phyloP scores from a whole-genome alignment of 257 asterid genomes.

The Fraxinus excelsior region DNA sequence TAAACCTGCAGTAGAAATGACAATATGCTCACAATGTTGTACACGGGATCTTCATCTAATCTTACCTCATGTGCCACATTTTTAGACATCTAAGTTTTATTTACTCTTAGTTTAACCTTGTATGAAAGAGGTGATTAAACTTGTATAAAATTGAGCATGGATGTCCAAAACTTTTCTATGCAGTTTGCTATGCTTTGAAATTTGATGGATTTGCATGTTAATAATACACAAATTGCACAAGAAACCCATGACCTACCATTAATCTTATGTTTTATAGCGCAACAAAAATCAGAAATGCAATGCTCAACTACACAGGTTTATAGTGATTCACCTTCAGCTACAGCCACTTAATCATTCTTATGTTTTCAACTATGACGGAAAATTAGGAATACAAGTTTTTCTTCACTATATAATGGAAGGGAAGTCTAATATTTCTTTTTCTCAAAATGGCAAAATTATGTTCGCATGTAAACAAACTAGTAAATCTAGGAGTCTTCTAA shows the following conservation, averaged over 20 bases:
- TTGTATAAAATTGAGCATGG: not conserved
- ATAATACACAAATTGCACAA: not conserved
- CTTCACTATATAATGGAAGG: too few species aligned
- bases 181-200: not conserved
- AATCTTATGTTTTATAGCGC: too few species aligned
- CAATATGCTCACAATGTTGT: not conserved
- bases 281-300: too few species aligned
- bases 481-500: constrained; percentile 6
- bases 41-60: not conserved
- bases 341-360: too few species aligned
- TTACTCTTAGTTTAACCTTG: not conserved
- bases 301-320: too few species aligned
- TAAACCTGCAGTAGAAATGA: not conserved
- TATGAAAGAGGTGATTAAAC: not conserved
- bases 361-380: too few species aligned
- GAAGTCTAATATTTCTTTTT: not conserved
- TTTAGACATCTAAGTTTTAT: not conserved
- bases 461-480: not conserved
- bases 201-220: not conserved
- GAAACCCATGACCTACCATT: too few species aligned
- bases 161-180: not conserved
- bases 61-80: not conserved
- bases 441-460: not conserved
- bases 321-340: too few species aligned
- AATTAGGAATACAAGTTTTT: too few species aligned